A percentile compares a stretch with the other conserved stretches of the same genome.
Conservation (phyloP, 2,329 filamentous ascomycete species). For the Aquanectria penicillioides region DNA sequence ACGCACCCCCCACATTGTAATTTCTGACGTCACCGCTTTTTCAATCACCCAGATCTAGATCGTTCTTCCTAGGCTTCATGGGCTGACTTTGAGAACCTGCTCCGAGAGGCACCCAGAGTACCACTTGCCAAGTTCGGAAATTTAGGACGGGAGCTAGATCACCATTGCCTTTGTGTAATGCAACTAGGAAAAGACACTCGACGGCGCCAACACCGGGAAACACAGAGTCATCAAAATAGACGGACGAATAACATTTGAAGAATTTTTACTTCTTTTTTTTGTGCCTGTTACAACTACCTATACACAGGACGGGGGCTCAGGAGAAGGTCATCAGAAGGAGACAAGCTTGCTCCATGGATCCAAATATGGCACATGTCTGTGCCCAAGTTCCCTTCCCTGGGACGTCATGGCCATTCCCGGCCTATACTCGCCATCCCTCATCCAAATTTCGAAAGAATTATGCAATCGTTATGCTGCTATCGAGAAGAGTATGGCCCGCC, state of each 20-base stretch:
- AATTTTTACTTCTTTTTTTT: conserved; percentile 51
- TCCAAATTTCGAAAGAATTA: conserved; percentile 42
- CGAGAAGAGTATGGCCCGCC: conserved; percentile 42
- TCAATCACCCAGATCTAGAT: conserved; percentile 32
- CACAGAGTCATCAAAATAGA: not conserved
- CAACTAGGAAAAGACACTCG: too few species aligned
- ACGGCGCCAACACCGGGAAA: conserved; percentile 12
- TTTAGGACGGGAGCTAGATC: conserved; percentile 1
- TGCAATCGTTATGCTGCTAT: conserved; percentile 41
- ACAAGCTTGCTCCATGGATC: conserved; percentile 35
- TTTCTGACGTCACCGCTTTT: conserved; percentile 36
- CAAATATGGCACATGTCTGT: conserved; percentile 33
- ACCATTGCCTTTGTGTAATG: too few species aligned
- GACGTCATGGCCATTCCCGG: conserved; percentile 29
- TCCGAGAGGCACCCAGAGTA: too few species aligned
- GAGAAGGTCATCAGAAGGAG: conserved; percentile 34
- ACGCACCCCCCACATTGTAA: conserved; percentile 32
- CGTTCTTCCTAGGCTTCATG: conserved; percentile 3
- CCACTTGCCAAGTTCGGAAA: too few species aligned
- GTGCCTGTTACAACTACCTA: conserved; percentile 53
- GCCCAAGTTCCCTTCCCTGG: conserved; percentile 36
- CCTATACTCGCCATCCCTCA: conserved; percentile 28
- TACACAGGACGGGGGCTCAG: conserved; percentile 44
- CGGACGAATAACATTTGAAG: conserved; percentile 16
- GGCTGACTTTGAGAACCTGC: not conserved